A percentile compares a stretch with the other conserved stretches of the same genome.
These are phyloP conservation scores for Sarocladium kiliense DNA, from an alignment of 2,329 filamentous ascomycete genomes.

Conservation along the genomic window DNA sequence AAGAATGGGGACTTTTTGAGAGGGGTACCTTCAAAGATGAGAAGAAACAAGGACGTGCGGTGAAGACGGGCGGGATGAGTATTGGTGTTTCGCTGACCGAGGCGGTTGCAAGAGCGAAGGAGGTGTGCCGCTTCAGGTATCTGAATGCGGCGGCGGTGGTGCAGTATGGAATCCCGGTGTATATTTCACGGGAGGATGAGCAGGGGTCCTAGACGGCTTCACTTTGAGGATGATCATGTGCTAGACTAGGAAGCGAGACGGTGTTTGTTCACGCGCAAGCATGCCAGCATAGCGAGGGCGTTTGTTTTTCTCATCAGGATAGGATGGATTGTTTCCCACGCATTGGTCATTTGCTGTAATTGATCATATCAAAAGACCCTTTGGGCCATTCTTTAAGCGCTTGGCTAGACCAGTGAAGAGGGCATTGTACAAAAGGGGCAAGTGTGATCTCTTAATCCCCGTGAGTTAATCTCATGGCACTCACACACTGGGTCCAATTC, in stretches of 20 bases:
- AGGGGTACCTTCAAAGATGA: conserved; percentile 37
- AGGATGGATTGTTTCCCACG: background rate
- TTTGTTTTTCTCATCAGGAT: background rate
- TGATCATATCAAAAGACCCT: no score
- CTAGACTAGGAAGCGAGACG: background rate
- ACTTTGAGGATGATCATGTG: conserved; percentile 1
- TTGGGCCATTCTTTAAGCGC: no score
- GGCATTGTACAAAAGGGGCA: no score
- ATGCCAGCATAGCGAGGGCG: conserved; percentile 2
- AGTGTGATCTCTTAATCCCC: no score
- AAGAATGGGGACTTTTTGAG: conserved; percentile 75
- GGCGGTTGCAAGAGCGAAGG: conserved; percentile 70
- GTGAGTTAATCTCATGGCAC: no score
- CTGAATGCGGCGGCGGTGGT: conserved; percentile 91
- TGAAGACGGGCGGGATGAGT: conserved; percentile 22
- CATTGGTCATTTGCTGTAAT: background rate
- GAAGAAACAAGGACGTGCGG: conserved; percentile 20
- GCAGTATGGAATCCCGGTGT: conserved; percentile 92
- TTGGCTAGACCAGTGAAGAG: no score
- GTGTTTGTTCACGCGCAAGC: background rate
- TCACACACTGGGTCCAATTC: no score
- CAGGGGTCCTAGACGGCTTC: conserved; percentile 12
- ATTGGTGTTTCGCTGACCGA: conserved; percentile 57
- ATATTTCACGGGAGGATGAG: conserved; percentile 41
- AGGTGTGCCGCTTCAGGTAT: conserved; percentile 82